These are phyloP conservation scores for Acmispon strigosus DNA, from an alignment of 306 rosid species.

Conservation along the genomic window DNA sequence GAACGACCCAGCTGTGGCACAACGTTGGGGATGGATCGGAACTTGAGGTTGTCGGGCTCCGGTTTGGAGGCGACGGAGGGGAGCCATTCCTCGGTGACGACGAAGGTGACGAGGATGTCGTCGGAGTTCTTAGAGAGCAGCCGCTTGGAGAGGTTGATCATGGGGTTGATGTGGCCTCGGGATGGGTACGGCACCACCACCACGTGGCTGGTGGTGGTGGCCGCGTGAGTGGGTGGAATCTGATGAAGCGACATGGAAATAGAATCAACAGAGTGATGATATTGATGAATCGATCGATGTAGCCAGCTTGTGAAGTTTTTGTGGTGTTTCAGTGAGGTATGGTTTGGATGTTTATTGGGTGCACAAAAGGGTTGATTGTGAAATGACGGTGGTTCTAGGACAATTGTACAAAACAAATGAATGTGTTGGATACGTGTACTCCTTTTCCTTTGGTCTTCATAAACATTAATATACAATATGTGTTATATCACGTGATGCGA, in stretches of 20 bases:
- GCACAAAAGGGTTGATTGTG: too few relatives aligned
- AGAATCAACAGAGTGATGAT: background rate
- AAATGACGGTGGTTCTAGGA: too few relatives aligned
- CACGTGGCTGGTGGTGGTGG: slow-evolving; percentile 3
- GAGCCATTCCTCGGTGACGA: slow-evolving; percentile 43
- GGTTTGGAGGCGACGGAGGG: slow-evolving; percentile 19
- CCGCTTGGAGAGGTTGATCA: slow-evolving; percentile 40
- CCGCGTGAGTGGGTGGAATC: background rate
- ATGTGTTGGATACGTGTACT: too few relatives aligned
- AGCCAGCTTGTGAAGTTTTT: background rate
- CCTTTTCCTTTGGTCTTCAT: too few relatives aligned
- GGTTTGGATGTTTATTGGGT: too few relatives aligned
- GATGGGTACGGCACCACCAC: slow-evolving; percentile 46
- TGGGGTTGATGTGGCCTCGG: slow-evolving; percentile 43
- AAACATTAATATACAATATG: too few relatives aligned
- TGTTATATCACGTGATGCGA: too few relatives aligned
- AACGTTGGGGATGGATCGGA: slow-evolving; percentile 29
- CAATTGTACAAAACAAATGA: too few relatives aligned
- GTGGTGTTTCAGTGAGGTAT: background rate
- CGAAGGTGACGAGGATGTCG: slow-evolving; percentile 34
- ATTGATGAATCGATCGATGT: too few relatives aligned
- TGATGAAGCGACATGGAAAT: background rate
- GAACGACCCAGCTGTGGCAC: slow-evolving; percentile 17
- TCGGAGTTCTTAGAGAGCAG: background rate
- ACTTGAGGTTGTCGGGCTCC: slow-evolving; percentile 20